Base-by-base conservation (phyloP, 1,139 yeast species). In the Candida dubliniensis region DNA sequence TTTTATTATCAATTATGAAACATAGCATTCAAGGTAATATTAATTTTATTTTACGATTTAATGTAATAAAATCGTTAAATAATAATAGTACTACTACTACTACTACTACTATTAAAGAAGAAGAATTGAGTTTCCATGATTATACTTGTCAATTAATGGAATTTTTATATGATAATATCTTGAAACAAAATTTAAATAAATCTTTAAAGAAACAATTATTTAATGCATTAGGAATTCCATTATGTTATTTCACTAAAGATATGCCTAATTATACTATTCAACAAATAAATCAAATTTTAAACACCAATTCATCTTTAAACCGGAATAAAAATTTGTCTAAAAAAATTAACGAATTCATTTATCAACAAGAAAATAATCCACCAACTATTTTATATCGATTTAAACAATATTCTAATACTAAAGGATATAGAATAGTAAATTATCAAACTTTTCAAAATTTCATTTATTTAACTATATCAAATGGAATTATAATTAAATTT, bases 251-350 rank as follows among this genome's bases (percentile, higher is more conserved):
- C 23, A 12, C 32, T 6, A 27, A 38, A 2, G 31, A 38, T 2
- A 18, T 29, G 10, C 11, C 31, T n/a, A 12, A 15, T 9, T 8
- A 26, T 27, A 25, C 45, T 13, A 31, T 45, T 4, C 36, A 38
- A 9, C 47, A 49, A 36, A 39, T 43, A 10, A 49, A 49, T 26
- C 4, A 34, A 6, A 4, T 39, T 13, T 11, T 46, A 10, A 41
- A 26, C n/a, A 24, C n/a, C 14, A 33, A 38, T 4, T 24, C 10
- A 8, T 34, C 34, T 2, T 26, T 8, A 9, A 24, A 31, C 2
- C 10, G 13, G 26, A 18, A 18, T 3, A 5, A 18, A 3, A 18
- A 18, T 9, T 3, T 9, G 24, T 9, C 18, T 13, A 14, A 9
- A 25, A 14, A 35, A 27, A 26, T 35, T 27, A 12, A 33, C 14